Base-by-base conservation (phyloP, 768 basidiomycete species). In the Rhodotorula kratochvilovae region DNA sequence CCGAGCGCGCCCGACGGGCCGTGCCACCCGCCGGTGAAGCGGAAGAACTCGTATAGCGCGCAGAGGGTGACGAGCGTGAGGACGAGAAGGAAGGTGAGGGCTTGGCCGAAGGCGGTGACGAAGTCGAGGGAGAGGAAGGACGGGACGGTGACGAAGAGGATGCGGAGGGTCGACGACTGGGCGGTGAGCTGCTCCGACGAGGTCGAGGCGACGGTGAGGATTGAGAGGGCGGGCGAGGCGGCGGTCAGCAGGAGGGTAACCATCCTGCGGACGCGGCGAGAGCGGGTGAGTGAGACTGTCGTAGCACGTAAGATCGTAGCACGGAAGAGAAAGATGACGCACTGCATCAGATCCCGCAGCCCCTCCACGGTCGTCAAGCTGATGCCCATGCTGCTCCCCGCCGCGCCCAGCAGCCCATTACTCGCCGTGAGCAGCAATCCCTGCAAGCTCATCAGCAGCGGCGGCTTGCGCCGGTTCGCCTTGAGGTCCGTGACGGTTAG, bases 51-150 rank as follows among this genome's bases (percentile, higher is more conserved):
- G 78, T 83, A 88, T 12, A 90, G 82, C 19, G 88, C 81, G 29
- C 81, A 77, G 6, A 85, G 80, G 42, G 87, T 81, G 45, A 90
- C 77, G 45, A 79, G 66, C 81, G 88, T 85, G 72, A 89, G 85
- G 45, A 87, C 78, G 33, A 85, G 66, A 33, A 92, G 83, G 73
- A 87, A 85, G 35, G 88, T 74, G 11, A 90, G 80, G 0, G 88
- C 87, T 76, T 86, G 83, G 23, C 84, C 80, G 27, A 87, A 80
- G 11, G 85, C 84, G 1, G 87, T 83, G 0, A 85, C 86, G 67
- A 91, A 87, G 77, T 90, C 90, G 63, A 91, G 81, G 17, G 89
- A 89, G 48, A 91, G 81, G 29, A 90, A 77, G 70, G 90, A 89
- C 6, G 90, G 90, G 70, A 89, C 88, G 0, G 61, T 65, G 57